phyloP scores from a whole-genome alignment of 306 rosid genomes.

The Citrullus colocynthis region DNA sequence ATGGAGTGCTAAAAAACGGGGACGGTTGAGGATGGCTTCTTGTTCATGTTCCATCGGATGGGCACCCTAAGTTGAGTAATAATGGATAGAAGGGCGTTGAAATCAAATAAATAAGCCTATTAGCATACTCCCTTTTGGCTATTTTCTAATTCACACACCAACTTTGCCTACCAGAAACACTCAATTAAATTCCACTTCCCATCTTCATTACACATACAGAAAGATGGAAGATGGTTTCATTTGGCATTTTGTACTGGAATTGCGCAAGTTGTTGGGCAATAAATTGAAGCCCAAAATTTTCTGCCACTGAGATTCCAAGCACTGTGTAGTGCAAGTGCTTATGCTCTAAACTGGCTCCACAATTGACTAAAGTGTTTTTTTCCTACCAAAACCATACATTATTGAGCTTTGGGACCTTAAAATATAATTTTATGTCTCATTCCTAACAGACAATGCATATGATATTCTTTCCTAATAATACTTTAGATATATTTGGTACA shows the following conservation, averaged over 20 bases:
- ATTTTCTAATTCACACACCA: not conserved
- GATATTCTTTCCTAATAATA: not conserved
- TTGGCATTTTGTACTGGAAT: conserved; percentile 6
- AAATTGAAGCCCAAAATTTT: not conserved
- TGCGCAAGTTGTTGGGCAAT: conserved; percentile 4
- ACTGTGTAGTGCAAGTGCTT: not conserved
- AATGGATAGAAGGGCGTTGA: not conserved
- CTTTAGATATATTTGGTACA: not conserved
- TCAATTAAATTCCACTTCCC: not conserved
- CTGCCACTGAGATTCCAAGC: conserved; percentile 10
- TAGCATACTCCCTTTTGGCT: not conserved
- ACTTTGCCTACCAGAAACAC: not conserved
- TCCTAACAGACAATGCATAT: conserved; percentile 6
- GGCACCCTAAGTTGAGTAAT: not conserved
- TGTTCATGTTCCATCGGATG: not conserved
- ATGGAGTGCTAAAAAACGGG: not conserved
- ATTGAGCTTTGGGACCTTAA: not conserved
- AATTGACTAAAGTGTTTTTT: not conserved
- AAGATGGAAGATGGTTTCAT: not conserved
- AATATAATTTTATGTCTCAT: conserved; percentile 2
- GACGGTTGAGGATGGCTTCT: not conserved
- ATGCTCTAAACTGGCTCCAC: conserved; percentile 8
- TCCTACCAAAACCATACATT: conserved; percentile 1
- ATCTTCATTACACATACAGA: not conserved
- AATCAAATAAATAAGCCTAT: not conserved